Base-by-base conservation (phyloP, 768 basidiomycete genomes). In the Pleurotus sapidus region DNA sequence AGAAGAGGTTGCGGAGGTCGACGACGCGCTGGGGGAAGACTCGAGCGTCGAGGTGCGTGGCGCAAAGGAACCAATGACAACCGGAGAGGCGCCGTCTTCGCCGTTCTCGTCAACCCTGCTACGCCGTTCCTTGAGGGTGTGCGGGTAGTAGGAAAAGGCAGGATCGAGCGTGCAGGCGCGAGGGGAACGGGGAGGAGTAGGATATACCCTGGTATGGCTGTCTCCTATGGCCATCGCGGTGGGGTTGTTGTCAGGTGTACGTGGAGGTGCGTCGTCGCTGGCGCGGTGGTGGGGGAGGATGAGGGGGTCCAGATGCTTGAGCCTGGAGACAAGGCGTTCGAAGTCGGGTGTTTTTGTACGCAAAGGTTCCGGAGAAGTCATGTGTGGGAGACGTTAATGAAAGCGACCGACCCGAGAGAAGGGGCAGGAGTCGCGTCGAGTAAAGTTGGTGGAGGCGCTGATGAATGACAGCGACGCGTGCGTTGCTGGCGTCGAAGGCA, bases 1-100 rank as follows among this genome's bases (percentile, higher is more conserved):
- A 7, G 65, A 62, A 5, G 73, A 69, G 18, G 72, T 67, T 3
- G 74, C 71, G 9, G 76, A 76, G 15, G 64, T 57, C 50, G 70
- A 68, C 27, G 57, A 61, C 20, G 55, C 39, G 34, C 62, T 49
- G 4, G 61, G 61, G 59, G 20, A 34, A 6, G 45, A 25, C 3
- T 18, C n/a, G 30, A 34, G 30, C 11, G 3, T 11, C 4, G 9
- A 34, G 11, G 25, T 37, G 39, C 59, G 66, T 20, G 73, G 72
- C 8, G 71, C 64, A 51, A 72, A 74, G 20, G 60, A 58, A 48
- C 65, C 67, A 30, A 67, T 63, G 46, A 65, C 55, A 38, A 54
- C 60, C 25, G 65, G 65, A 20, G 47, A 15, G 34, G 62, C 65
- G 48, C 60, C 60, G 30, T 9, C 30, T 34, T 34, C 30, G 11